A percentile compares a stretch with the other conserved stretches of the same genome.
These are phyloP conservation scores for Carex sylvatica DNA, from an alignment of 202 grass and related monocot species.

Conservation along the genomic window DNA sequence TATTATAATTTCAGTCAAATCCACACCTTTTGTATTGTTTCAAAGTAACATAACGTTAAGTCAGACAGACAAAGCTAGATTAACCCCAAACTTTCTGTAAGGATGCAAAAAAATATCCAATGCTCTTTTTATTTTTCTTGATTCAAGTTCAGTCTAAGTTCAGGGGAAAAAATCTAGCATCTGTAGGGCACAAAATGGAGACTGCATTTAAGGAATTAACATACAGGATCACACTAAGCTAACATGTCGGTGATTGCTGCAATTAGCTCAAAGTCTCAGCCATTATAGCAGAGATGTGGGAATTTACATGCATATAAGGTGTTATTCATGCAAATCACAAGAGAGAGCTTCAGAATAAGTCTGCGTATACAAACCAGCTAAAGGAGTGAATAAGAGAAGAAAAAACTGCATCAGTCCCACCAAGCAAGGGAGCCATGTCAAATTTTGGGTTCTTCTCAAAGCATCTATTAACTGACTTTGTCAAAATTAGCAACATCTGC, in stretches of 20 bases:
- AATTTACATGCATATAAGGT: background rate
- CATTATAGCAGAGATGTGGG: background rate
- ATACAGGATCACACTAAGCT: background rate
- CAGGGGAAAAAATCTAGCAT: background rate
- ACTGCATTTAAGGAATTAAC: background rate
- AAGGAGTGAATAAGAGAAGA: conserved; percentile 86
- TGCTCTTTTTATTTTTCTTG: background rate
- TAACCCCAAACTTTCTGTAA: background rate
- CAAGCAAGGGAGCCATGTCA: conserved; percentile 84
- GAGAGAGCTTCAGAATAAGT: background rate
- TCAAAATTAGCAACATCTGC: conserved; percentile 92
- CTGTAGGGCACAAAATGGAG: background rate
- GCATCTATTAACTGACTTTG: conserved; percentile 80
- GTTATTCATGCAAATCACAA: background rate
- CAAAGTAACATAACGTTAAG: background rate
- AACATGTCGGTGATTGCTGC: background rate
- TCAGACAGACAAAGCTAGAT: background rate
- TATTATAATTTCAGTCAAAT: background rate
- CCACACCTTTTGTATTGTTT: background rate
- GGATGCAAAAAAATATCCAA: background rate
- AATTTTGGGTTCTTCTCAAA: conserved; percentile 97
- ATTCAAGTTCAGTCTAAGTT: background rate
- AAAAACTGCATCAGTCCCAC: conserved; percentile 91
- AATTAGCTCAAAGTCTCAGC: background rate
- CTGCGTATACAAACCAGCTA: conserved; percentile 57